These are phyloP conservation scores for Rhododendron ferrugineum DNA, from an alignment of 148 eudicot genomes.

Conservation along the genomic window DNA sequence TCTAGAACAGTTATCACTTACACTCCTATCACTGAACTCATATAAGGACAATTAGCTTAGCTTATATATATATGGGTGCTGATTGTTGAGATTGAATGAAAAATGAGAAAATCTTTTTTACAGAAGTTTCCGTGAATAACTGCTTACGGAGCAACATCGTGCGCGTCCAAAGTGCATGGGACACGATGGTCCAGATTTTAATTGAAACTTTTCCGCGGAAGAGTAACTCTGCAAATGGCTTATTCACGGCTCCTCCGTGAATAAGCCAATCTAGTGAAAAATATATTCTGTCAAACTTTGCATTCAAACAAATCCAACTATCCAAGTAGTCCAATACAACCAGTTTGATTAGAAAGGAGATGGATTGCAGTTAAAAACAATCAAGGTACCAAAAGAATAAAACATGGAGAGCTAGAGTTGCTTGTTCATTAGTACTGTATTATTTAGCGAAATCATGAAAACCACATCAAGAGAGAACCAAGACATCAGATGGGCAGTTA, in stretches of 20 bases:
- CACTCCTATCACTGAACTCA: neutral
- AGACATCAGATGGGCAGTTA: neutral
- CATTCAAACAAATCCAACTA: neutral
- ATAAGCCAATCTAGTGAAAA: neutral
- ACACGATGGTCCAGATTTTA: too few relatives aligned
- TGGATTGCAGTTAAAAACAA: neutral
- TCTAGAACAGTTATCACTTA: neutral
- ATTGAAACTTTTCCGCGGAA: too few relatives aligned
- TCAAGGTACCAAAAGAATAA: neutral
- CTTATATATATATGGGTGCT: neutral
- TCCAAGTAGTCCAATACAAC: neutral
- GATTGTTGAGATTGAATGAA: neutral
- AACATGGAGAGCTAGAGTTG: neutral
- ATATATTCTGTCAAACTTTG: neutral
- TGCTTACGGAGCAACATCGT: too few relatives aligned
- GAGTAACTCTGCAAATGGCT: too few relatives aligned
- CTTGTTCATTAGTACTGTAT: neutral
- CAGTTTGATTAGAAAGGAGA: neutral
- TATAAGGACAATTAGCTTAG: neutral
- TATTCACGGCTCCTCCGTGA: too few relatives aligned
- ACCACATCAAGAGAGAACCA: neutral
- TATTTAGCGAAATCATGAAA: neutral
- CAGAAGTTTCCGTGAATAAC: too few relatives aligned
- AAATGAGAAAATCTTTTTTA: too few relatives aligned
- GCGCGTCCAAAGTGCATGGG: too few relatives aligned